These are phyloP conservation scores for Corymbia calophylla DNA, from an alignment of 441 rosid genomes.

Conservation along the genomic window DNA sequence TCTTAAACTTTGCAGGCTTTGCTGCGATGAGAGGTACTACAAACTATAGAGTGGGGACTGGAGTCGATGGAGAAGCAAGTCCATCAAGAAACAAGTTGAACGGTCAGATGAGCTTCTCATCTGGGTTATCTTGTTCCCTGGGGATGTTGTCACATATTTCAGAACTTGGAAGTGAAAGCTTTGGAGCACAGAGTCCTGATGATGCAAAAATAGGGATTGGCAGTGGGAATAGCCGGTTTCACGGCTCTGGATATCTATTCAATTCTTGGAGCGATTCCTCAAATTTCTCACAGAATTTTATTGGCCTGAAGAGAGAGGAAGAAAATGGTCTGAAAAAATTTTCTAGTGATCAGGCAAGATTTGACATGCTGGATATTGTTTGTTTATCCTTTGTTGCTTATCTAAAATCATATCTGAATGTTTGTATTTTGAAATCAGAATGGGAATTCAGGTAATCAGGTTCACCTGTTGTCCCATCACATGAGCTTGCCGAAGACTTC, in stretches of 20 bases:
- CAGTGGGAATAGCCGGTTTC: conserved; percentile 12
- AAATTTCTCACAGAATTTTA: conserved; percentile 17
- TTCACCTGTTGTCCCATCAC: conserved; percentile 49
- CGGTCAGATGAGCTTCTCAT: conserved; percentile 49
- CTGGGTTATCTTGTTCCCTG: conserved; percentile 52
- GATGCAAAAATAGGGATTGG: conserved; percentile 23
- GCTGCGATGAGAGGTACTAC: conserved; percentile 26
- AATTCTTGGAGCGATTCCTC: conserved; percentile 41
- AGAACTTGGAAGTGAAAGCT: conserved; percentile 29
- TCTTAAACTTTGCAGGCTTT: conserved; percentile 35
- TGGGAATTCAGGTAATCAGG: conserved; percentile 40
- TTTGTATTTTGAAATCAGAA: conserved; percentile 22
- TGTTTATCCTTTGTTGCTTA: neutral
- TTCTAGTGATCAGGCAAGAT: conserved; percentile 26
- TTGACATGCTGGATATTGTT: neutral
- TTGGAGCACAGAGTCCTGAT: conserved; percentile 13
- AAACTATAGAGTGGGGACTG: conserved; percentile 29
- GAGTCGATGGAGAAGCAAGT: conserved; percentile 42
- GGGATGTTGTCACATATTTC: conserved; percentile 68
- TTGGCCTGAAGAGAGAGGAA: conserved; percentile 23
- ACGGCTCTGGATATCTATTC: conserved; percentile 18
- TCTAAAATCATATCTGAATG: neutral
- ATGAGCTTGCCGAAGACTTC: conserved; percentile 60
- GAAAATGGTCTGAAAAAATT: conserved; percentile 10
- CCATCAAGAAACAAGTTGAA: conserved; percentile 39